Percentiles rank a stretch among this genome's conserved stretches.
Evolutionary conservation across 108 stramenopile genomes (phyloP).

Genomic region (Chaetoceros muelleri): DNA sequence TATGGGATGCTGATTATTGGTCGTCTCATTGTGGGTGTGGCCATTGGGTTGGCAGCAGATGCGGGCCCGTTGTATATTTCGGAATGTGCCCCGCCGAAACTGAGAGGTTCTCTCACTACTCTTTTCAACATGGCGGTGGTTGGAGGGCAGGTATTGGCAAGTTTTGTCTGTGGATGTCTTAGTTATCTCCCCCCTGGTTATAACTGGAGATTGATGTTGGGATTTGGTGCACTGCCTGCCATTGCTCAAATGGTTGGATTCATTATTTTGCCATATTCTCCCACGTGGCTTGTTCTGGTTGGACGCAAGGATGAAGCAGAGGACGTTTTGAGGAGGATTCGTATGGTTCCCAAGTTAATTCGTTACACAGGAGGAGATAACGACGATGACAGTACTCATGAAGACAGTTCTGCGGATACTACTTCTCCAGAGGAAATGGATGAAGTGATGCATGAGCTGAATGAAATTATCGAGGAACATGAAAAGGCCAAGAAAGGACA

Average conservation of each 20-base stretch:
- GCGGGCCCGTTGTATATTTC: conserved; percentile 43
- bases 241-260: conserved; percentile 7
- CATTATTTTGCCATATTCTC: conserved; percentile 5
- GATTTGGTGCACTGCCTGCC: conserved; percentile 7
- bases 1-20: conserved; percentile 16
- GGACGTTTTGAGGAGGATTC: neutral
- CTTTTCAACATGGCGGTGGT: conserved; percentile 16
- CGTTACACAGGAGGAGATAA: too few species aligned
- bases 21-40: conserved; percentile 28
- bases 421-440: too few species aligned
- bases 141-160: conserved; percentile 1
- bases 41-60: conserved; percentile 28
- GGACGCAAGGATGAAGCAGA: neutral
- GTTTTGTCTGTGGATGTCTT: conserved; percentile 2
- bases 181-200: neutral
- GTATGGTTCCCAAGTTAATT: too few species aligned
- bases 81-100: conserved; percentile 29
- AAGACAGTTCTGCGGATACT: too few species aligned
- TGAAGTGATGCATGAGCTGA: too few species aligned
- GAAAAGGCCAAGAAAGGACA: neutral
- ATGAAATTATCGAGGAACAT: too few species aligned
- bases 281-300: conserved; percentile 14
- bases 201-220: conserved; percentile 16
- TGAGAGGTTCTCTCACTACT: conserved; percentile 28
- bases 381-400: too few species aligned